Evolutionary conservation across 1,139 yeast genomes (phyloP), one percentile per base, ranked within the genome.

Genomic region (Ogataea hybrid): DNA sequence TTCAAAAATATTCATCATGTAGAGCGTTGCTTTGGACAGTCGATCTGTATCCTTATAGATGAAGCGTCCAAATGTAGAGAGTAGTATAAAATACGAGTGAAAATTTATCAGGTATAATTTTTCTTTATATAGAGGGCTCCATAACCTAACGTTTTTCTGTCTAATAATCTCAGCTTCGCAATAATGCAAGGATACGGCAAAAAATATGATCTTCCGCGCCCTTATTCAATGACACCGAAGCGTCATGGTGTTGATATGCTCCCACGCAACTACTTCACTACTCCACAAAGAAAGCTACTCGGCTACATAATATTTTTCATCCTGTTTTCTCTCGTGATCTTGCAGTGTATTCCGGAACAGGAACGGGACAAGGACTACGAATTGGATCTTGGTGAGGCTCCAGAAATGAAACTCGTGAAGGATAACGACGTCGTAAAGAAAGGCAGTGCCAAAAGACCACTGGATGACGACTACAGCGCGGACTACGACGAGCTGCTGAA

Each of bases 211-310:
- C 47, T 58, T 27, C 63, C 63, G 18, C 49, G 60, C 39, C 61
- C 63, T 10, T 58, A 58, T 35, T 42, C 56, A 4, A 35, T 58
- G 41, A 54, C 50, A 41, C 62, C 62, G 20, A 55, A 50, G 34
- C 42, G 42, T 14, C 38, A 36, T 9, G 44, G 39, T 21, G 40
- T 44, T 15, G 53, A 51, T 40, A 52, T 46, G 36, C 4, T 51
- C 29, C 52, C 59, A 3, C 46, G 49, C 20, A 48, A 54, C 21
- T 54, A 49, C 37, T 58, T 71, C 48, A 69, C 75, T 1, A 70
- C 75, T 3, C 73, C 75, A 20, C 65, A 67, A 67, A 69, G 70
- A 52, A 70, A 69, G 48, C 43, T 68, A 20, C 12, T 69, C 1
- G 61, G 59, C 1, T 71, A 71, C 47, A 34, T 64, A 6, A n/a